Evolutionary conservation across 208 protist genomes (phyloP), one percentile per base, ranked within the genome.

Genomic region (Paratrypanosoma confusum): DNA sequence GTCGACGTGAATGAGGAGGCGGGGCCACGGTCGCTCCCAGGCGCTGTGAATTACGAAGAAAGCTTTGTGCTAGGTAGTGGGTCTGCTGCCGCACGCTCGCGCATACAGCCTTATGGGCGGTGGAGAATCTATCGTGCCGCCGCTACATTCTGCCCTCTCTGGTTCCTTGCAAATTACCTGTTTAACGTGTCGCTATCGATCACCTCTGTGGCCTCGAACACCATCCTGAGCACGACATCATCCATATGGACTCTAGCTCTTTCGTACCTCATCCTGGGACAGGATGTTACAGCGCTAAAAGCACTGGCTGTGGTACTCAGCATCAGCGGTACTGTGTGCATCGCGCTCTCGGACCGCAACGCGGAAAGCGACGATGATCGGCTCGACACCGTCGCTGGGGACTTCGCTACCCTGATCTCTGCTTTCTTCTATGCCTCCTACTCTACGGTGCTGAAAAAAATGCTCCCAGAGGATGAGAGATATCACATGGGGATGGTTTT

Each of bases 391-490:
- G 6, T 88, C 11, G 42, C 35, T 2, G 89, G 81, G 1, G 71
- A 94, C 43, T 50, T 79, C 39, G 40, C 78, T 1, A 76, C 88
- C 0, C 65, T 93, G 1, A 22, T 81, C 21, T 84, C 80, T 7
- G 82, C 85, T 32, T 76, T 90, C 31, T 93, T 87, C 40, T 94
- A 95, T 48, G 85, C 71, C n/a, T 46, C 54, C 24, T 96, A 96
- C 77, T 93, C 83, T 2, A 72, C 65, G 1, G 58, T 91, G 5
- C 55, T 96, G 21, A 87, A 81, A 51, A 72, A 48, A 40, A 32
- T 52, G 24, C 40, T 94, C n/a, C 78, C 79, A 0, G 83, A 96
- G 23, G 81, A 93, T 31, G 72, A 88, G 16, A 64, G 77, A 14
- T 90, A 78, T 41, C 35, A 62, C 24, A 95, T 95, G 79, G 63